Evolutionary conservation across 2,329 filamentous ascomycete species (phyloP).

Genomic region (Hypoxylon sp.): DNA sequence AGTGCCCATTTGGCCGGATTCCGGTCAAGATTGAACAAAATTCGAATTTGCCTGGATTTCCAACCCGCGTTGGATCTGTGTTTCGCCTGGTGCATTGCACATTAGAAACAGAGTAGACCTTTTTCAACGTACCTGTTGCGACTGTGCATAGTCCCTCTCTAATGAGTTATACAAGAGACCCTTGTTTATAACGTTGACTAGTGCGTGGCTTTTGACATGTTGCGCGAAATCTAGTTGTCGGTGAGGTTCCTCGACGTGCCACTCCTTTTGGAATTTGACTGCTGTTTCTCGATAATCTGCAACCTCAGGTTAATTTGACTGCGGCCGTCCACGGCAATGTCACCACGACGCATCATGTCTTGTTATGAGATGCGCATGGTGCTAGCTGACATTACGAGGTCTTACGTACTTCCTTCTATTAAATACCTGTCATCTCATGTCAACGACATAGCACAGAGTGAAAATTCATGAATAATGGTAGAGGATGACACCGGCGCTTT

Average conservation of each 20-base stretch:
- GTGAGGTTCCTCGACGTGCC: constrained; percentile 72
- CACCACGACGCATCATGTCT: constrained; percentile 42
- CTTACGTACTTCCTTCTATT: constrained; percentile 70
- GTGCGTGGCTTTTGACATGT: constrained; percentile 72
- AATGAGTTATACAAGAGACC: constrained; percentile 71
- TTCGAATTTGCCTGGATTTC: constrained; percentile 43
- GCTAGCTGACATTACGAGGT: constrained; percentile 32
- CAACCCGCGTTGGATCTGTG: constrained; percentile 38
- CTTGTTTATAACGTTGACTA: constrained; percentile 72
- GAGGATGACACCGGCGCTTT: constrained; percentile 19
- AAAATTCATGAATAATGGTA: constrained; percentile 11
- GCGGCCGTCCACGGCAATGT: constrained; percentile 40
- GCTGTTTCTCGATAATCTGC: constrained; percentile 76
- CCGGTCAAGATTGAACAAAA: constrained; percentile 45
- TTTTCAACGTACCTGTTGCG: constrained; percentile 58
- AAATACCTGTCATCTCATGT: constrained; percentile 62
- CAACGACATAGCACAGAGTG: constrained; percentile 40
- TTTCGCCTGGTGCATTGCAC: constrained; percentile 43
- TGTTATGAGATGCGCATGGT: constrained; percentile 28
- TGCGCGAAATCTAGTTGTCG: constrained; percentile 72
- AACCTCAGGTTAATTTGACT: constrained; percentile 52
- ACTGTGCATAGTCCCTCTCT: constrained; percentile 65
- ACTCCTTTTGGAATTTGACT: constrained; percentile 76
- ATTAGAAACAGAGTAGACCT: constrained; percentile 23
- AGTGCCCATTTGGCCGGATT: constrained; percentile 52